Evolutionary conservation across 192 early-diverging fungal genomes (phyloP).

Genomic region (Mortierella claussenii): DNA sequence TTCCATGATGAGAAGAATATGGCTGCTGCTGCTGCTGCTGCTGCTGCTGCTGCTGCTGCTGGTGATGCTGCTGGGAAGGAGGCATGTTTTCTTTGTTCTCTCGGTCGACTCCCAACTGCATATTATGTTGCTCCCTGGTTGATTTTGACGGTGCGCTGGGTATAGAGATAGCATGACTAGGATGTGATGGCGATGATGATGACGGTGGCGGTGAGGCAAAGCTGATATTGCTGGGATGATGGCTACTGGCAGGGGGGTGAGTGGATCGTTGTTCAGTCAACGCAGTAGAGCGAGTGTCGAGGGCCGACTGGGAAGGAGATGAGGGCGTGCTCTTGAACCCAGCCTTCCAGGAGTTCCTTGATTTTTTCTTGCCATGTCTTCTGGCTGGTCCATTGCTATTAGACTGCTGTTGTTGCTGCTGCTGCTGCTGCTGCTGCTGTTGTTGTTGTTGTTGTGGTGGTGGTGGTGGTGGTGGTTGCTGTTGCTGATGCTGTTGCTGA

Average conservation of each 20-base stretch:
- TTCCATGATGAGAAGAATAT: background rate
- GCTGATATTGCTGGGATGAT: background rate
- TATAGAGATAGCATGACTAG: background rate
- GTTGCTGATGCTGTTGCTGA: too few species aligned
- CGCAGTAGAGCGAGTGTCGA: constrained; percentile 14
- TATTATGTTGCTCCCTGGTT: background rate
- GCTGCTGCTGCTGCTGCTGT: too few species aligned
- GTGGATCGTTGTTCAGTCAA: constrained; percentile 5
- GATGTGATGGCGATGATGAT: too few species aligned
- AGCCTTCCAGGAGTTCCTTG: constrained; percentile 49
- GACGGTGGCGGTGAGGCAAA: too few species aligned
- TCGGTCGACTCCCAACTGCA: background rate
- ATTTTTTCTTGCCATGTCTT: constrained; percentile 51
- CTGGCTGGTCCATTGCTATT: constrained; percentile 18
- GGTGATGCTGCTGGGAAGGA: background rate
- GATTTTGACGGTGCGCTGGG: background rate
- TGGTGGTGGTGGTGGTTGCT: too few species aligned
- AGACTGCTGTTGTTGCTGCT: constrained; percentile 4
- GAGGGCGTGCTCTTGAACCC: constrained; percentile 43
- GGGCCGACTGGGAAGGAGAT: constrained; percentile 21
- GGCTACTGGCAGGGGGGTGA: background rate
- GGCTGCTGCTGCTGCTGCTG: too few species aligned
- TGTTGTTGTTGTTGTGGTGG: too few species aligned
- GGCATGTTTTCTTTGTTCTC: constrained; percentile 6
- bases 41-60: too few species aligned